Base-by-base conservation (phyloP, 352 stramenopile species). In the Thraustochytrium sp. region DNA sequence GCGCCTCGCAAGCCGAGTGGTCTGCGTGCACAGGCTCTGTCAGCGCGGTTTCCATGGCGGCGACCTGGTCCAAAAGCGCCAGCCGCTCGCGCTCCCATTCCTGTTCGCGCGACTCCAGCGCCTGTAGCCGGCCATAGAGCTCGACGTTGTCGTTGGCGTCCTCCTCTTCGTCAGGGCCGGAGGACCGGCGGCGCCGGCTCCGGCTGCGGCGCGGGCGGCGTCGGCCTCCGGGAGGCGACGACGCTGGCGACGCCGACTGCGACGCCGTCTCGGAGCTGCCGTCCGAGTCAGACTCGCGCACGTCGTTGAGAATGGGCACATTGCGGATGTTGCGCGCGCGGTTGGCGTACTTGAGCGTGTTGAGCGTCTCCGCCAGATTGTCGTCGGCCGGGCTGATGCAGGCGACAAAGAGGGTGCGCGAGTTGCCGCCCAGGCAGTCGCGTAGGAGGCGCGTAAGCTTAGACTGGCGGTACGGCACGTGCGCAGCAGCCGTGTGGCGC, bases 281-380 rank as follows among this genome's bases (percentile, higher is more conserved):
- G 5, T 49, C 5, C 42, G 5, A 49, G 42, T n/a, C n/a, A n/a
- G n/a, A n/a, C 42, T 49, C 42, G 42, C 42, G 42, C 5, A 64
- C 29, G 21, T 64, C 68, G 87, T 98, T 98, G 73, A 97, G 90
- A 1, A 94, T 93, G 4, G 95, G 94, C 53, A 96, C 94, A 89
- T 98, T 98, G 85, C 97, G 96, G 84, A 99, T 98, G 83, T 98
- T 98, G 77, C 97, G 94, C 44, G 96, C 95, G 0, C 95, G 92
- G 82, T 98, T 97, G 1, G 96, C 96, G 82, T 98, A 99, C 48
- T 94, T 92, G 37, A 99, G 86, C 49, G 96, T 98, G 40, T 92
- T 97, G 8, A 98, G 82, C 3, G 94, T 98, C 83, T 99, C 96
- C 83, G 95, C 94, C 38, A 94, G 96, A 87, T 98, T 98, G 74